Conservation (phyloP, 768 basidiomycete genomes). For the Russula foetens region DNA sequence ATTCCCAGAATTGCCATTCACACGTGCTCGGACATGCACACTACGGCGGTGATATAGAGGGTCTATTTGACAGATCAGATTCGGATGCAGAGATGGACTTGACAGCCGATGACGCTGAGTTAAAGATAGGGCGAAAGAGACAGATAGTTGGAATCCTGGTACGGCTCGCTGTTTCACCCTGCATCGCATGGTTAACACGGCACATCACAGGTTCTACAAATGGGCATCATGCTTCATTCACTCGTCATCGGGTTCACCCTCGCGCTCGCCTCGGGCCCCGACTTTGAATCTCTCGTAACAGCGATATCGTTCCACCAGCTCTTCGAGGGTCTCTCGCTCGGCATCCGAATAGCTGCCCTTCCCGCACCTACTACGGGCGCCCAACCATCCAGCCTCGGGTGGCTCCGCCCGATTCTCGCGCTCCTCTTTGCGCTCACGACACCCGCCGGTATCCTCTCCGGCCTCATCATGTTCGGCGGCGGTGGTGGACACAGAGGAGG, state of each 20-base stretch:
- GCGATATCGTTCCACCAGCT: constrained; percentile 78
- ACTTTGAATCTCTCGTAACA: constrained; percentile 66
- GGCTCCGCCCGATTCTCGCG: constrained; percentile 45
- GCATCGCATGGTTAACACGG: too few relatives aligned
- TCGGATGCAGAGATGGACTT: constrained; percentile 2
- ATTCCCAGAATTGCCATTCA: background rate
- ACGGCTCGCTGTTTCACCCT: constrained; percentile 20
- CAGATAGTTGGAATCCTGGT: constrained; percentile 74
- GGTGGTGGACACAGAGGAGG: constrained; percentile 23
- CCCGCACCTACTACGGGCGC: constrained; percentile 30
- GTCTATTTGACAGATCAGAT: background rate
- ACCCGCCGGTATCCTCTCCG: constrained; percentile 57
- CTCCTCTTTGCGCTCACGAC: constrained; percentile 67
- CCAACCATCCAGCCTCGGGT: constrained; percentile 17
- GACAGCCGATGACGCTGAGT: constrained; percentile 20
- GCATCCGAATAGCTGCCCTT: constrained; percentile 67
- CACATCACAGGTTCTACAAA: constrained; percentile 62
- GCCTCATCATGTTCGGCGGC: constrained; percentile 40
- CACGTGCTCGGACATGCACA: constrained; percentile 1
- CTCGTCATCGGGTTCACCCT: constrained; percentile 74
- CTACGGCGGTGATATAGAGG: constrained; percentile 15
- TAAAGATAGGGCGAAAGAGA: constrained; percentile 42
- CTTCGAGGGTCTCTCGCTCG: constrained; percentile 78
- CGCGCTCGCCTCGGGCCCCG: constrained; percentile 56
- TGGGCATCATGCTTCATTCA: constrained; percentile 83